phyloP scores from a whole-genome alignment of 495 filamentous ascomycete genomes.

The Annulohypoxylon bovei region DNA sequence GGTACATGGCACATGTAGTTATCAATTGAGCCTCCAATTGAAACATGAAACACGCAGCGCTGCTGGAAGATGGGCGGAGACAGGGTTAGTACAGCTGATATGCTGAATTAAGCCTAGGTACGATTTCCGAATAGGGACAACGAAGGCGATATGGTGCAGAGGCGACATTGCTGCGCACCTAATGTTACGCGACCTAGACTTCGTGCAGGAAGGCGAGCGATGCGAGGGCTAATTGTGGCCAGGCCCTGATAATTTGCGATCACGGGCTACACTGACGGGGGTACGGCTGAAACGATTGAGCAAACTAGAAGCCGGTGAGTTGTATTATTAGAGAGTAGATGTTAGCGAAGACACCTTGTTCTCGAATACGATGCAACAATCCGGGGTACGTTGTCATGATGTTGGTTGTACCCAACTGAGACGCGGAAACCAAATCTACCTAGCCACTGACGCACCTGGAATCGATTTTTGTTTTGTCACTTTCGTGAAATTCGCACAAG shows the following conservation, averaged over 20 bases:
- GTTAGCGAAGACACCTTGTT: neutral
- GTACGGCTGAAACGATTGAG: slow-evolving; percentile 31
- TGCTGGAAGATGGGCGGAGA: slow-evolving; percentile 1
- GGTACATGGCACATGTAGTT: neutral
- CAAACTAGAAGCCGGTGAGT: slow-evolving; percentile 5
- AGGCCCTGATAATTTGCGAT: slow-evolving; percentile 2
- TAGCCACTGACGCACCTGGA: slow-evolving; percentile 7
- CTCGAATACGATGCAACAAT: slow-evolving; percentile 13
- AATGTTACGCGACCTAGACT: slow-evolving; percentile 16
- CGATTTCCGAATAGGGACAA: slow-evolving; percentile 25
- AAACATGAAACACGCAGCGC: slow-evolving; percentile 17
- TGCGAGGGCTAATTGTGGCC: neutral
- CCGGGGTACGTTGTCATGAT: slow-evolving; percentile 13
- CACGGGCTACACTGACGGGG: neutral
- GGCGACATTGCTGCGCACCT: slow-evolving; percentile 3
- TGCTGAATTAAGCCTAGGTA: slow-evolving; percentile 20
- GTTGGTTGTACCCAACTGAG: slow-evolving; percentile 6
- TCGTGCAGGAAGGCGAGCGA: slow-evolving; percentile 18
- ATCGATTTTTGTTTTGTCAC: neutral
- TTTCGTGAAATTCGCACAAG: slow-evolving; percentile 3
- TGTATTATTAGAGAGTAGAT: slow-evolving; percentile 33
- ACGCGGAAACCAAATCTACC: slow-evolving; percentile 16
- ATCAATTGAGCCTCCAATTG: slow-evolving; percentile 17
- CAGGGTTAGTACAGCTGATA: slow-evolving; percentile 21
- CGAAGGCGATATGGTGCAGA: slow-evolving; percentile 13